These are phyloP conservation scores for Aegilops sharonensis DNA, from an alignment of 176 grass and related monocot species.

Conservation along the genomic window DNA sequence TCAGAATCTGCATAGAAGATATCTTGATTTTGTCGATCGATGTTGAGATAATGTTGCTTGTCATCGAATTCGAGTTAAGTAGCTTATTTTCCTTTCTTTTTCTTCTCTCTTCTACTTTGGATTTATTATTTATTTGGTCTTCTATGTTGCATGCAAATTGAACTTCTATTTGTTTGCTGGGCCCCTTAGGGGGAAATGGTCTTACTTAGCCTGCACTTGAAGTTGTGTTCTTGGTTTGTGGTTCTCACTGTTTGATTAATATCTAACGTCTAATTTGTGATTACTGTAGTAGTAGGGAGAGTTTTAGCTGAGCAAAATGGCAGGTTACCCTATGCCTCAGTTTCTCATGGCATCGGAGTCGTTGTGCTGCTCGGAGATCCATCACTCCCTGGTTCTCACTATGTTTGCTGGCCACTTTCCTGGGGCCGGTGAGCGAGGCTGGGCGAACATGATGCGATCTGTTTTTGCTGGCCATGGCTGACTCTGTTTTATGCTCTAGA, in stretches of 20 bases:
- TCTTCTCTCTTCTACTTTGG: background rate
- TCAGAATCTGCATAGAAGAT: background rate
- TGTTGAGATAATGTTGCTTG: background rate
- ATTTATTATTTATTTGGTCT: background rate
- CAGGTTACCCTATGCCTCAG: slow-evolving; percentile 25
- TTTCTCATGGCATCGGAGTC: slow-evolving; percentile 11
- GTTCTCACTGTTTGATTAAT: background rate
- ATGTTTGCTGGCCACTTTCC: background rate
- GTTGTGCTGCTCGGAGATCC: slow-evolving; percentile 33
- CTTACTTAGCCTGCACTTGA: background rate
- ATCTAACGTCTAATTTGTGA: background rate
- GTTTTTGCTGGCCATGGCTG: background rate
- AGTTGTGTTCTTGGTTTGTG: background rate
- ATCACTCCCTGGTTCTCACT: background rate
- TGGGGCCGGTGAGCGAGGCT: background rate
- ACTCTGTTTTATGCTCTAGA: too few species aligned
- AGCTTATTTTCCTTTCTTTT: background rate
- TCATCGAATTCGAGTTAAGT: background rate
- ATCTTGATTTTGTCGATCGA: background rate
- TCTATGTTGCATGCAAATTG: background rate
- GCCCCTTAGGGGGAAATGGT: background rate
- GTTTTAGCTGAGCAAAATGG: slow-evolving; percentile 30
- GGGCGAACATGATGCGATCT: background rate
- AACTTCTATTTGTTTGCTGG: background rate
- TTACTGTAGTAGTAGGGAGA: background rate